Base-by-base conservation (phyloP, 1,284 basidiomycete species). In the Gomphus bonarii region DNA sequence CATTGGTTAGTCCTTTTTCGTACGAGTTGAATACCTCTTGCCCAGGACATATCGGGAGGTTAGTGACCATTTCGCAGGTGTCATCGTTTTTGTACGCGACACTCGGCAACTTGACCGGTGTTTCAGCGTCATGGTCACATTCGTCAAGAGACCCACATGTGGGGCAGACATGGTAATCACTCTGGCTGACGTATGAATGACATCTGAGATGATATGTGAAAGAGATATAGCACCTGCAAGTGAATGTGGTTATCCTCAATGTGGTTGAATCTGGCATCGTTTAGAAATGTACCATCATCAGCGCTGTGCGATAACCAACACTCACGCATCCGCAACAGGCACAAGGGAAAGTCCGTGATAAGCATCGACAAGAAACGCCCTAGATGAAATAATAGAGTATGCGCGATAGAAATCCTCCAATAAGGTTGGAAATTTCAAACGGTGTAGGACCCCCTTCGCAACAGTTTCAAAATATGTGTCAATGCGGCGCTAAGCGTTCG, bases 271-370 rank as follows among this genome's bases (percentile, higher is more conserved):
- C 88, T 90, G 60, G n/a, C 59, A 25, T 28, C 7, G 7, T 12
- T 25, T 47, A 25, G 3, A 20, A 20, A 20, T 44, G 16, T n/a
- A 44, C 22, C n/a, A 49, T 33, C 20, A 11, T 38, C 12, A 35
- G 47, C 28, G 44, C 22, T 25, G 20, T 31, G 47, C 28, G 9
- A 43, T 35, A 3, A 11, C 7, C 47, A 42, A 20, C 11, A 78
- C 88, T 70, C 67, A 91, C 81, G 84, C 78, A 69, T 95, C 93
- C 30, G 92, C 91, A 60, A 95, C 80, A 1, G 93, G 92, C 12
- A 94, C 90, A 80, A 97, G 88, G 1, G 88, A 81, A 20, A 94
- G 74, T 1, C 84, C 83, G 68, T 95, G 91, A 68, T 84, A 94
- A 3, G 83, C 77, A 68, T 97, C 93, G 55, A 95, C 82, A 54